These are phyloP conservation scores for Glycyrrhiza uralensis DNA, from an alignment of 306 rosid species.

Conservation along the genomic window DNA sequence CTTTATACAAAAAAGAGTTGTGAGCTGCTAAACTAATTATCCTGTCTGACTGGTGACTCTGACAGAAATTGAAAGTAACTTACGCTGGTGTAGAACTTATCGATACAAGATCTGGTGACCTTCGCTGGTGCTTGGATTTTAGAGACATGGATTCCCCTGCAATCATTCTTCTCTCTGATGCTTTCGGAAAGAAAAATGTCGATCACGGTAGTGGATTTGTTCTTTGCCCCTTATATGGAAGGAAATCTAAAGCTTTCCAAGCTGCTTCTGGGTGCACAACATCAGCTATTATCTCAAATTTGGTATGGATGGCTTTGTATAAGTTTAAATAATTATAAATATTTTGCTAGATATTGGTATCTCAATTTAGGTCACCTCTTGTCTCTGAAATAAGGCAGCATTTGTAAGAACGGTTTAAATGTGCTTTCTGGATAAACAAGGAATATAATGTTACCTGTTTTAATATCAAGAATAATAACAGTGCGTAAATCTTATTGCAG, in stretches of 20 bases:
- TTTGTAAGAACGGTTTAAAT: constrained; percentile 18
- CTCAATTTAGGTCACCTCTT: constrained; percentile 20
- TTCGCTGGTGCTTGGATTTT: constrained; percentile 99
- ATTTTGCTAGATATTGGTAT: constrained; percentile 8
- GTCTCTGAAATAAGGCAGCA: constrained; percentile 17
- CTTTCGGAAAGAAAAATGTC: constrained; percentile 64
- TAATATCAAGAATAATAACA: constrained; percentile 18
- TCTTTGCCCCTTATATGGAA: constrained; percentile 91
- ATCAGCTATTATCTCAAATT: constrained; percentile 69
- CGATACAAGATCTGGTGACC: constrained; percentile 79
- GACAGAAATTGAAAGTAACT: constrained; percentile 89
- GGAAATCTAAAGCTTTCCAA: constrained; percentile 94
- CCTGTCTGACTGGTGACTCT: constrained; percentile 30
- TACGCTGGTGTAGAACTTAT: constrained; percentile 81
- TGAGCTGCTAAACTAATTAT: constrained; percentile 18
- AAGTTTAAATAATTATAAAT: background rate
- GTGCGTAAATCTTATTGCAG: constrained; percentile 43
- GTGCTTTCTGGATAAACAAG: background rate
- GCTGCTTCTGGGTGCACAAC: constrained; percentile 85
- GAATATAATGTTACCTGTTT: background rate
- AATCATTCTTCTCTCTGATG: constrained; percentile 70
- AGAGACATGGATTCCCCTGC: constrained; percentile 97
- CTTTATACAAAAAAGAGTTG: background rate
- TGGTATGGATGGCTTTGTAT: constrained; percentile 53
- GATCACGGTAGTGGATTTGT: constrained; percentile 86